A percentile compares a stretch with the other conserved stretches of the same genome.
These are phyloP conservation scores for Actinidia chinensis DNA, from an alignment of 179 eudicot species.

Conservation along the genomic window DNA sequence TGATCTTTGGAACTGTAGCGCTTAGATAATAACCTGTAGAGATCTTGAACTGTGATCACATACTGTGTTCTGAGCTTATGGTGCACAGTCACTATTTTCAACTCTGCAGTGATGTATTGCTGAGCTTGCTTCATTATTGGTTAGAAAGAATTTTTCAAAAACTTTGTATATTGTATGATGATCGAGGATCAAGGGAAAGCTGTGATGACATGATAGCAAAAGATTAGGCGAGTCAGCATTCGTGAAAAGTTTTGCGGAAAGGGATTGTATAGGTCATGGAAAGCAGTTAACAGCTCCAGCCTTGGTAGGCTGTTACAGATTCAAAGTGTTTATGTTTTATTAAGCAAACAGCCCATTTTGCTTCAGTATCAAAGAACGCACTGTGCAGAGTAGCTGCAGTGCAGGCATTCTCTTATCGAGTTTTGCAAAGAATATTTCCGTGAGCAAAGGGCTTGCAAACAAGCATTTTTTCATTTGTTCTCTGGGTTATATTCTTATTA, in stretches of 20 bases:
- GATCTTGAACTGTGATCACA: not conserved
- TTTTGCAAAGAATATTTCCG: conserved; percentile 64
- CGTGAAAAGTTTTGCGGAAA: conserved; percentile 90
- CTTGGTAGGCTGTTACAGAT: conserved; percentile 73
- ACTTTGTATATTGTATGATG: conserved; percentile 81
- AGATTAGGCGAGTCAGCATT: conserved; percentile 50
- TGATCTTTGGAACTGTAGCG: too few relatives aligned
- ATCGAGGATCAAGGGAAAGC: conserved; percentile 79
- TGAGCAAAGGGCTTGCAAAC: conserved; percentile 71
- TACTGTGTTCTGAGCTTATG: not conserved
- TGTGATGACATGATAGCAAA: conserved; percentile 75
- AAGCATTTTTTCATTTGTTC: conserved; percentile 58
- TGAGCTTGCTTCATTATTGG: conserved; percentile 65
- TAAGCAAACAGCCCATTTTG: conserved; percentile 72
- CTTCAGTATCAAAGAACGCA: conserved; percentile 79
- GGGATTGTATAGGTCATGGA: conserved; percentile 85
- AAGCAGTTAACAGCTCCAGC: conserved; percentile 64
- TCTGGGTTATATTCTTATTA: conserved; percentile 48
- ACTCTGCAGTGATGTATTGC: conserved; percentile 60
- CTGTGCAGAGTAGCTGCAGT: conserved; percentile 66
- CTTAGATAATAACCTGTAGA: too few relatives aligned
- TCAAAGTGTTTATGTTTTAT: conserved; percentile 84
- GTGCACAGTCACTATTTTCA: not conserved
- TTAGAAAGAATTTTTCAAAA: conserved; percentile 67
- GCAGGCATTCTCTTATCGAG: conserved; percentile 73